Evolutionary conservation across 805 yeast genomes (phyloP), one percentile per base, ranked within the genome.

Genomic region (Myxozyma nipponensis): DNA sequence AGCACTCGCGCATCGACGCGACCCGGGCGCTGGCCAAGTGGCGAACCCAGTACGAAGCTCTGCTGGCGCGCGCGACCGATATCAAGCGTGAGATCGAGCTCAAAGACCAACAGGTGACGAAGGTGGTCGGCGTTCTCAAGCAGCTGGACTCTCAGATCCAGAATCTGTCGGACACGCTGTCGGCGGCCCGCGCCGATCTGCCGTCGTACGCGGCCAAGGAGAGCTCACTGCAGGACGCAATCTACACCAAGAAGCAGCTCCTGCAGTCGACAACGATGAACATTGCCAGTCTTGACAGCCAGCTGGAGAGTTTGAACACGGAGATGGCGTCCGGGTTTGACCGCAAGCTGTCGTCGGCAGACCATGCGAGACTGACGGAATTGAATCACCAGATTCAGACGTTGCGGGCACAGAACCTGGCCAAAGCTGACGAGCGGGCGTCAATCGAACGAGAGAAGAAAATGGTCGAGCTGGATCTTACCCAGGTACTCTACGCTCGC

Each of bases 1-100:
- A 77, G 52, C 73, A 71, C 46, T 83, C 88, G 0, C 75, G 95
- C 59, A 67, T 90, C 42, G 95, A 88, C 58, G 77, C 83, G 2
- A 72, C 87, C 61, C 80, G 79, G 47, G 64, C 69, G 13, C 75
- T 84, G 56, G 73, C 77, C 13, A 74, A 70, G 47, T 79, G 84
- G 63, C 76, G 72, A 38, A 64, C 66, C 2, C 81, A 79, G 39
- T 69, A 76, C 17, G 73, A 65, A n/a, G 64, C 65, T 2, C 63
- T 73, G 4, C 72, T 72, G 30, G 63, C 59, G 4, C 71, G 73
- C 18, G 63, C 82, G 25, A 62, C 65, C 4, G 66, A 67, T 5
- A 61, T 81, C 32, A 65, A 67, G 40, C 50, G 62, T 2, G 61
- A 70, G 22, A 69, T 83, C 17, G 68, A 68, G 23, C 51, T 49